Evolutionary conservation across 1,139 yeast genomes (phyloP).

Genomic region (Yamadazyma membranifaciens): DNA sequence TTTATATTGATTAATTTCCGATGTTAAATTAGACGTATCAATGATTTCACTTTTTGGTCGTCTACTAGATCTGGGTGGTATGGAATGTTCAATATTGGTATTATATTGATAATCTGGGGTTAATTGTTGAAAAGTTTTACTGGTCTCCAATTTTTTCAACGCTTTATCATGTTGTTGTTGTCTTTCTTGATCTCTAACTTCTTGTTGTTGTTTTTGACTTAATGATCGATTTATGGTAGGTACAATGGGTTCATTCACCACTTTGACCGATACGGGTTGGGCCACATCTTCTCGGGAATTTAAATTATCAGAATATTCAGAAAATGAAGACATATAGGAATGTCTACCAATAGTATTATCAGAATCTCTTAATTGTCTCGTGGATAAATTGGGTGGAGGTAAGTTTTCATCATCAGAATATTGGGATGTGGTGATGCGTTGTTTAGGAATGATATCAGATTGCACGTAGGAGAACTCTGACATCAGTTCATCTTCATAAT

Average conservation of each 20-base stretch:
- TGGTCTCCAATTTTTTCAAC: conserved; percentile 3
- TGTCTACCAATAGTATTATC: conserved; percentile 16
- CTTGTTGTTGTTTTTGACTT: conserved; percentile 9
- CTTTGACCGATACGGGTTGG: conserved; percentile 24
- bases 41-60: conserved; percentile 37
- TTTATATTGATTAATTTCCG: conserved; percentile 15
- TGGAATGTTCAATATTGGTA: conserved; percentile 37
- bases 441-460: conserved; percentile 5
- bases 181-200: background rate
- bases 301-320: conserved; percentile 27
- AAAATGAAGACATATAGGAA: conserved; percentile 25
- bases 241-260: conserved; percentile 18
- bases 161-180: background rate
- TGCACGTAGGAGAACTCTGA: conserved; percentile 9
- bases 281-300: conserved; percentile 17
- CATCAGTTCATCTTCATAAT: conserved; percentile 8
- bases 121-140: conserved; percentile 9
- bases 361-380: background rate
- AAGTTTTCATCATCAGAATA: conserved; percentile 6
- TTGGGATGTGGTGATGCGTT: conserved; percentile 4
- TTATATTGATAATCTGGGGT: conserved; percentile 31
- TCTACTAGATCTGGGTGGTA: conserved; percentile 43
- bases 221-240: conserved; percentile 16
- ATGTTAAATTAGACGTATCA: conserved; percentile 12
- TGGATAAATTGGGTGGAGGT: conserved; percentile 2